Evolutionary conservation across 2,329 filamentous ascomycete species (phyloP).

Genomic region (Sporothrix variecibatus): DNA sequence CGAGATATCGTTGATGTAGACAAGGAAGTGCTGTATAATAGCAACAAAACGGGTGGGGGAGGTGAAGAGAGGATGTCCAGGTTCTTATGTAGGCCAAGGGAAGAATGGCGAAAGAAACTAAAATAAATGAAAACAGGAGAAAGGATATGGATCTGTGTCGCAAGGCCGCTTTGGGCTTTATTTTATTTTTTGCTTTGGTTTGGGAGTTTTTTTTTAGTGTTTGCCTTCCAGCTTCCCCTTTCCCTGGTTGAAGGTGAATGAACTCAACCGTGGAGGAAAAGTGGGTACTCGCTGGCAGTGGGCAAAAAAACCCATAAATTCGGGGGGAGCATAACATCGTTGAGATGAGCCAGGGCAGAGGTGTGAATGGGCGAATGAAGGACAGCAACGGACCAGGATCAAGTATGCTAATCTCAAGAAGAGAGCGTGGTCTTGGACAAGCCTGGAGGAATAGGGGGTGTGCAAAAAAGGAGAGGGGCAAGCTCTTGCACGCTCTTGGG

Average conservation of each 20-base stretch:
- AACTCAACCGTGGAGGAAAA: slow-evolving; percentile 20
- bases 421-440: slow-evolving; percentile 13
- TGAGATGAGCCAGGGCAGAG: slow-evolving; percentile 29
- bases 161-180: slow-evolving; percentile 24
- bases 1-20: slow-evolving; percentile 12
- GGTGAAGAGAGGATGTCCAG: slow-evolving; percentile 31
- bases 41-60: slow-evolving; percentile 25
- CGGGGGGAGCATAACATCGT: slow-evolving; percentile 27
- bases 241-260: slow-evolving; percentile 16
- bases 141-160: slow-evolving; percentile 25
- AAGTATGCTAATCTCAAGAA: slow-evolving; percentile 20
- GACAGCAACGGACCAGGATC: slow-evolving; percentile 24
- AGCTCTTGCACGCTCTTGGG: background rate
- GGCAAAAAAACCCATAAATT: slow-evolving; percentile 16
- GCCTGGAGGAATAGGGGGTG: slow-evolving; percentile 19
- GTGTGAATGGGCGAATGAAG: slow-evolving; percentile 26
- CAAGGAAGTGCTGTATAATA: slow-evolving; percentile 22
- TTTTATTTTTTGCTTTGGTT: slow-evolving; percentile 18
- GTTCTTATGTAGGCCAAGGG: slow-evolving; percentile 36
- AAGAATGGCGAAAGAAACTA: slow-evolving; percentile 40
- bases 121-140: slow-evolving; percentile 36
- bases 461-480: background rate
- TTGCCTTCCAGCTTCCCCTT: slow-evolving; percentile 16
- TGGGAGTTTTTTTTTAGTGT: slow-evolving; percentile 18
- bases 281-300: slow-evolving; percentile 21